Conservation (phyloP, 139 green algal genomes). For the Auxenochlorella protothecoides region DNA sequence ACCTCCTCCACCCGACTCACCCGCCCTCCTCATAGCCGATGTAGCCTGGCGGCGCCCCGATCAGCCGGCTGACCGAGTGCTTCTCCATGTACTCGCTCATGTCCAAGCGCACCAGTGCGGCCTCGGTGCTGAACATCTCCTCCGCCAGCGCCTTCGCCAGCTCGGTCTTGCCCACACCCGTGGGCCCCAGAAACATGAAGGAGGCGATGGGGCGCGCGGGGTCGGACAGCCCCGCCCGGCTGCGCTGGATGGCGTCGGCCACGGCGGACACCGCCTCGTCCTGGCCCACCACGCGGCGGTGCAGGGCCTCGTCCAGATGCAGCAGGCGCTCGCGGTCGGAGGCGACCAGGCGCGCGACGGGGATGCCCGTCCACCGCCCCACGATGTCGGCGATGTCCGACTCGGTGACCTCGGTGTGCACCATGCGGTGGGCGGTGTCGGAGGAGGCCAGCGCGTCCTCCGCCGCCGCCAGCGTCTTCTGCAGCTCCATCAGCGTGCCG, state of each 20-base stretch:
- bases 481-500: constrained; percentile 81
- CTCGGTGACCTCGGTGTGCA: constrained; percentile 94
- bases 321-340: constrained; percentile 91
- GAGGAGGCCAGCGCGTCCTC: constrained; percentile 35
- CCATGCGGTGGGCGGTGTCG: constrained; percentile 43
- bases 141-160: constrained; percentile 86
- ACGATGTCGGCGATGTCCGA: constrained; percentile 91
- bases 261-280: constrained; percentile 81
- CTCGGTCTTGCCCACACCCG: constrained; percentile 98
- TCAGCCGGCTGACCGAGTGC: constrained; percentile 71
- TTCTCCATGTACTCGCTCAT: constrained; percentile 99
- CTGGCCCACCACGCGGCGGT: constrained; percentile 80
- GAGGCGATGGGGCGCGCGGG: constrained; percentile 88
- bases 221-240: constrained; percentile 78
- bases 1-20: too few relatives aligned
- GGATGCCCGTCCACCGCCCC: constrained; percentile 87
- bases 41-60: constrained; percentile 91
- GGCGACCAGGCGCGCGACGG: constrained; percentile 66
- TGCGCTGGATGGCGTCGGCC: constrained; percentile 87
- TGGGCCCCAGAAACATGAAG: constrained; percentile 99
- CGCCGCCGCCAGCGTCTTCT: constrained; percentile 71
- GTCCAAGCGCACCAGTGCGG: constrained; percentile 82
- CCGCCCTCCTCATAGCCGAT: constrained; percentile 95
- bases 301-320: constrained; percentile 77
- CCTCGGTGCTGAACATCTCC: constrained; percentile 41